A percentile compares a stretch with the other conserved stretches of the same genome.
Evolutionary conservation across 768 basidiomycete genomes (phyloP).

Genomic region (Collybiopsis confluens): DNA sequence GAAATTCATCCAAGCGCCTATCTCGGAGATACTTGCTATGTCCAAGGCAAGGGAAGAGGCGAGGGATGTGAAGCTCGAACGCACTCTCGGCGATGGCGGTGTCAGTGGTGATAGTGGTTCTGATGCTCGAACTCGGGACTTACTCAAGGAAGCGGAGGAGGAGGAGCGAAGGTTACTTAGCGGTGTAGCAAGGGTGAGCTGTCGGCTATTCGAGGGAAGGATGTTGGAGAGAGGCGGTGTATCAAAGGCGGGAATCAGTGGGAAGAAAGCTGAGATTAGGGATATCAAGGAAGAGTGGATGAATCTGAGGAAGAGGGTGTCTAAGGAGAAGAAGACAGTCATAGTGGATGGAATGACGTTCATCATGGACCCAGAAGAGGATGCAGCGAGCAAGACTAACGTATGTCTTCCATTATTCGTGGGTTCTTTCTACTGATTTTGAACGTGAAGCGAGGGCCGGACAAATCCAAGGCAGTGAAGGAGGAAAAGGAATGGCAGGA

Average conservation of each 20-base stretch:
- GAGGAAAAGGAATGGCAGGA: slow-evolving; percentile 48
- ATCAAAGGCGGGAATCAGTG: no score
- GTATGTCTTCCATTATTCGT: no score
- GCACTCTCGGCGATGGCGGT: slow-evolving; percentile 13
- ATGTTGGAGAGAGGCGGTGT: slow-evolving; percentile 26
- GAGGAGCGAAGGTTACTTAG: slow-evolving; percentile 48
- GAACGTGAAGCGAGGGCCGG: no score
- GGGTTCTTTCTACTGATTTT: no score
- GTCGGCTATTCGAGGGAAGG: slow-evolving; percentile 55
- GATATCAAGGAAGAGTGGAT: slow-evolving; percentile 45
- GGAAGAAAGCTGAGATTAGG: no score
- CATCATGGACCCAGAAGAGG: slow-evolving; percentile 18
- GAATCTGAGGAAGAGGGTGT: slow-evolving; percentile 39
- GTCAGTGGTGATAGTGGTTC: slow-evolving; percentile 11
- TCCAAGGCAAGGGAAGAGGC: slow-evolving; percentile 39
- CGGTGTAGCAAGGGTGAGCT: slow-evolving; percentile 56
- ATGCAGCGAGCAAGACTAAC: no score
- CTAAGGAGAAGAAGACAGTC: slow-evolving; percentile 33
- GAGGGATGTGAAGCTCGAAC: slow-evolving; percentile 36
- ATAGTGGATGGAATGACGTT: slow-evolving; percentile 25
- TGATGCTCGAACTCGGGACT: slow-evolving; percentile 11
- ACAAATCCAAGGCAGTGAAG: no score
- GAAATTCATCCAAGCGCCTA: slow-evolving; percentile 39
- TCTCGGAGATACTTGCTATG: slow-evolving; percentile 39
- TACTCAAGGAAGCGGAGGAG: slow-evolving; percentile 42